phyloP scores from a whole-genome alignment of 768 basidiomycete genomes.

The Suillus discolor region DNA sequence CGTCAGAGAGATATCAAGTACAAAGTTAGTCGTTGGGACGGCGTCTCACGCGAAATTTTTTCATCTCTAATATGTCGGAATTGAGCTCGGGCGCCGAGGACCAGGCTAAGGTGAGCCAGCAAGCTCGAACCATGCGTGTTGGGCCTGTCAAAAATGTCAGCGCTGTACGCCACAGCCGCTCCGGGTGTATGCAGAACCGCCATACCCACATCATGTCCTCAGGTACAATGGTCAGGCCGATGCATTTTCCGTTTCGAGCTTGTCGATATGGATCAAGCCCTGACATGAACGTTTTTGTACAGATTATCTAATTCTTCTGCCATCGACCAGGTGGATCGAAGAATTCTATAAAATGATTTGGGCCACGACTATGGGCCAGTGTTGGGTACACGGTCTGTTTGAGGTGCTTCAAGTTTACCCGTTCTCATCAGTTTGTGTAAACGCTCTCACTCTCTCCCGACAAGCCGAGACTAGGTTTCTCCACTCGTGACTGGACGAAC shows the following conservation, averaged over 20 bases:
- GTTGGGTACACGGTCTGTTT: background rate
- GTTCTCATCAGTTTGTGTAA: background rate
- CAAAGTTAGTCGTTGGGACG: background rate
- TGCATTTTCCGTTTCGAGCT: background rate
- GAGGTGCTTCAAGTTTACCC: background rate
- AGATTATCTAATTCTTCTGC: too few relatives aligned
- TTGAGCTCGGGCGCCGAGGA: background rate
- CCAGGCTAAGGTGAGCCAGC: background rate
- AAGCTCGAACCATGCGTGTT: background rate
- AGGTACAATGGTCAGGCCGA: background rate
- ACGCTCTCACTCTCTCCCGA: background rate
- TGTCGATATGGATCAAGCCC: background rate
- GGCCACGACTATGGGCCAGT: background rate
- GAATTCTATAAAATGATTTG: background rate
- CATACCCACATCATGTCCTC: background rate
- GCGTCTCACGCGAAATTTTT: background rate
- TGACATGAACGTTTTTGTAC: too few relatives aligned
- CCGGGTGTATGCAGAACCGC: background rate
- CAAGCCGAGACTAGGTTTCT: background rate
- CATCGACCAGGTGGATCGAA: background rate
- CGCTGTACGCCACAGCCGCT: background rate
- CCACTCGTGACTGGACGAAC: background rate
- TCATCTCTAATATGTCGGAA: background rate
- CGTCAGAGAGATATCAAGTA: background rate
- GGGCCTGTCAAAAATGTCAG: background rate